Conservation (phyloP, 2,329 filamentous ascomycete species). For the Colletotrichum musae region DNA sequence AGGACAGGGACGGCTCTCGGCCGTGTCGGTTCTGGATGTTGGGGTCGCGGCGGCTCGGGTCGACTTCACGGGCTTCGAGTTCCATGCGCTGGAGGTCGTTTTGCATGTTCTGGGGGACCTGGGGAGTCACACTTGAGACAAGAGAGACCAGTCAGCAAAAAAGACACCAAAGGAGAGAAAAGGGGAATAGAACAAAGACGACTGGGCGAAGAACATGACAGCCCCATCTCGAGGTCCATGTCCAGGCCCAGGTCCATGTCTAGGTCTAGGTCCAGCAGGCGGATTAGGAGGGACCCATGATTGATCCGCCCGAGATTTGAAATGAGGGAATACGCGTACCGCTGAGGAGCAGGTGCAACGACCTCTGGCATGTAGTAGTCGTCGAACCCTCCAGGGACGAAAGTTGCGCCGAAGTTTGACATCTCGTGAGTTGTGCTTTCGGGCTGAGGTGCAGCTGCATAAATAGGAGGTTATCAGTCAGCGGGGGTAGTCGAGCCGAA, state of each 20-base stretch:
- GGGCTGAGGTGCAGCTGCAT: conserved; percentile 51
- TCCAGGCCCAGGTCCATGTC: no score
- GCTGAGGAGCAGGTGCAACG: conserved; percentile 70
- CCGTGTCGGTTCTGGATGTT: conserved; percentile 51
- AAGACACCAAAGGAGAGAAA: conserved; percentile 1
- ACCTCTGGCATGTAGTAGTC: conserved; percentile 75
- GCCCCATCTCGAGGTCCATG: conserved; percentile 38
- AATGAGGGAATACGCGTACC: conserved; percentile 57
- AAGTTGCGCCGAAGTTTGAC: conserved; percentile 68
- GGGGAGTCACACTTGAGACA: conserved; percentile 84
- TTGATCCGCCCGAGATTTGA: conserved; percentile 34
- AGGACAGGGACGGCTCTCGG: conserved; percentile 62
- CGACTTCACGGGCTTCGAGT: conserved; percentile 76
- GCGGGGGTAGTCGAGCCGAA: conserved; percentile 45
- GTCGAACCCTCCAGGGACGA: conserved; percentile 70
- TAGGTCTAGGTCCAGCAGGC: conserved; percentile 28
- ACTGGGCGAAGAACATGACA: conserved; percentile 16
- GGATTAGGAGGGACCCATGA: conserved; percentile 35
- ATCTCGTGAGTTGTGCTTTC: conserved; percentile 56
- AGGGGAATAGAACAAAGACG: conserved; percentile 34
- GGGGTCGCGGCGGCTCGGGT: conserved; percentile 51
- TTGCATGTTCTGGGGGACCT: conserved; percentile 97
- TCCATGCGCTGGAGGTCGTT: conserved; percentile 93
- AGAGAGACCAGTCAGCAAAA: conserved; percentile 55
- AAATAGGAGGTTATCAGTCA: conserved; percentile 45